Percentiles rank a stretch among this genome's conserved stretches.
phyloP scores from a whole-genome alignment of 257 asterid genomes.

The Nicotiana noctiflora region DNA sequence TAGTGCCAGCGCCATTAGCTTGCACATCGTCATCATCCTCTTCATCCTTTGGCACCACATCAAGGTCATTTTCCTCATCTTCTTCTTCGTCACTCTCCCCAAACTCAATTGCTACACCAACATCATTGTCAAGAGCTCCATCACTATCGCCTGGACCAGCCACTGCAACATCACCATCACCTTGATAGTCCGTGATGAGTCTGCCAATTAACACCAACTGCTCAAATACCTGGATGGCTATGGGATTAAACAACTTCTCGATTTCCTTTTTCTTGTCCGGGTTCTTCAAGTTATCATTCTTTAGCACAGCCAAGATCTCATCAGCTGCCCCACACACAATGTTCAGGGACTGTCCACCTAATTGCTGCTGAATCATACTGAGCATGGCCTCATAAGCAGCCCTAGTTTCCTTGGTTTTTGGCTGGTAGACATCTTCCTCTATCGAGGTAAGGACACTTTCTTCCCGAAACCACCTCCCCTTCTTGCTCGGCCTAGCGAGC shows the following conservation, averaged over 20 bases:
- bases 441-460: constrained; percentile 28
- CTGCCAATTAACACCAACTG: constrained; percentile 21
- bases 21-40: constrained; percentile 34
- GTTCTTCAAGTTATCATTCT: constrained; percentile 24
- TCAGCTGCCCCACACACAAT: constrained; percentile 41
- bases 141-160: constrained; percentile 18
- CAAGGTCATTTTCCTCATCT: constrained; percentile 35
- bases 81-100: constrained; percentile 45
- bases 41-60: constrained; percentile 29
- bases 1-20: constrained; percentile 22
- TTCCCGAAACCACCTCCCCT: constrained; percentile 28
- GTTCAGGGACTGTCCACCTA: constrained; percentile 36
- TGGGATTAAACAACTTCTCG: constrained; percentile 31
- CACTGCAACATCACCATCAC: constrained; percentile 18
- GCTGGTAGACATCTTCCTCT: constrained; percentile 37
- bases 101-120: constrained; percentile 42
- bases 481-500: constrained; percentile 6
- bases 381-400: constrained; percentile 44
- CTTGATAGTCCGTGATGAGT: constrained; percentile 32
- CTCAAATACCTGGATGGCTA: constrained; percentile 21
- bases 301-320: constrained; percentile 36
- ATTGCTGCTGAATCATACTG: constrained; percentile 28
- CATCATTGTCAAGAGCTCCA: constrained; percentile 29
- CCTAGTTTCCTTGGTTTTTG: constrained; percentile 34
- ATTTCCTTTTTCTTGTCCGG: constrained; percentile 34